Evolutionary conservation across 2,329 filamentous ascomycete species (phyloP).

Genomic region (Beauveria varroae): DNA sequence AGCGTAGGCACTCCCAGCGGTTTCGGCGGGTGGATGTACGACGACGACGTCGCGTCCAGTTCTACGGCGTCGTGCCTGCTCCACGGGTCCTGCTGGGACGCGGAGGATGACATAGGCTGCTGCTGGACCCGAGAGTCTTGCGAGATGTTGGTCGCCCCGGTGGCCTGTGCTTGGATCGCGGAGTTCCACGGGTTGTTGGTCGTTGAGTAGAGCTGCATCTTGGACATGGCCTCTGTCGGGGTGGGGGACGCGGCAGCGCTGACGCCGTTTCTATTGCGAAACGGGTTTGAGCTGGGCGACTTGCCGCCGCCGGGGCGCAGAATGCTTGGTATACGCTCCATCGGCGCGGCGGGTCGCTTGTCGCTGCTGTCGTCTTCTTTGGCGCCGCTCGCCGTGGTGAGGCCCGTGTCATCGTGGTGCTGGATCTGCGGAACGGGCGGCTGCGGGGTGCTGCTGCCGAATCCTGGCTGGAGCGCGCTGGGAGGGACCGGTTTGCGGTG

Average conservation of each 20-base stretch:
- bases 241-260: slow-evolving; percentile 17
- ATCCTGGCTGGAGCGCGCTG: neutral
- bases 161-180: slow-evolving; percentile 16
- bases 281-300: slow-evolving; percentile 44
- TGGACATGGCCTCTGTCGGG: slow-evolving; percentile 32
- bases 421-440: neutral
- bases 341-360: neutral
- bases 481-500: neutral
- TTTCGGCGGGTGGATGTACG: slow-evolving; percentile 28
- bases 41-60: slow-evolving; percentile 25
- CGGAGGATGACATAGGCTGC: slow-evolving; percentile 15
- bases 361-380: neutral
- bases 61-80: slow-evolving; percentile 21
- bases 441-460: neutral
- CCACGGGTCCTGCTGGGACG: slow-evolving; percentile 23
- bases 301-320: slow-evolving; percentile 22
- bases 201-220: slow-evolving; percentile 34
- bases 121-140: neutral
- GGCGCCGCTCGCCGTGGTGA: neutral
- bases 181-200: slow-evolving; percentile 29
- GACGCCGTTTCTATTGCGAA: slow-evolving; percentile 39
- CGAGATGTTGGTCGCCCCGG: neutral
- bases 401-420: neutral
- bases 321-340: slow-evolving; percentile 5
- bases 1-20: slow-evolving; percentile 21